Evolutionary conservation across 768 basidiomycete genomes (phyloP).

Genomic region (Amanita brunnescens): DNA sequence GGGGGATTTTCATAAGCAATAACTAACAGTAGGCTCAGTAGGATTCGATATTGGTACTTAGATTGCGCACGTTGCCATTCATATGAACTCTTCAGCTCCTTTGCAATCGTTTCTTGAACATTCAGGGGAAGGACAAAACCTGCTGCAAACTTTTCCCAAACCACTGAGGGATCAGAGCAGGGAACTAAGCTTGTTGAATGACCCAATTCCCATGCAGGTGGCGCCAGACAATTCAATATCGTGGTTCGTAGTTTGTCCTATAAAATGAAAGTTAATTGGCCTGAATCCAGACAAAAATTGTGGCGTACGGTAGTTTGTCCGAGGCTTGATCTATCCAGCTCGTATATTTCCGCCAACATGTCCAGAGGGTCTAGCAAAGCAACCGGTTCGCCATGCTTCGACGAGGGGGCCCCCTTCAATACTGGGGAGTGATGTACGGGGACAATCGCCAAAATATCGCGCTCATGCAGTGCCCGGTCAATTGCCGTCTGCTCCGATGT

Average conservation of each 20-base stretch:
- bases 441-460: conserved; percentile 39
- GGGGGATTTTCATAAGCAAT: conserved; percentile 32
- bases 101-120: conserved; percentile 25
- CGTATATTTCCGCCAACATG: conserved; percentile 39
- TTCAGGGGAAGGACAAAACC: conserved; percentile 24
- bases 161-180: conserved; percentile 24
- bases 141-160: conserved; percentile 37
- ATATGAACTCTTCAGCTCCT: conserved; percentile 35
- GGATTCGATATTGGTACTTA: background rate
- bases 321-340: conserved; percentile 10
- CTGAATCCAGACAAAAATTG: no score
- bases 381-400: conserved; percentile 31
- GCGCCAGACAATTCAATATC: conserved; percentile 24
- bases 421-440: conserved; percentile 40
- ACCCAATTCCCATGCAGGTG: conserved; percentile 32
- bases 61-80: conserved; percentile 34
- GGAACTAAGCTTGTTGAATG: conserved; percentile 16
- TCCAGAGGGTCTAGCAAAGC: conserved; percentile 51
- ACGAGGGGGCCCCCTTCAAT: conserved; percentile 20
- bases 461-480: conserved; percentile 23
- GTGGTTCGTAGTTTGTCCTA: conserved; percentile 9
- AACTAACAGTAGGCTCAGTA: conserved; percentile 17
- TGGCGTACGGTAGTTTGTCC: conserved; percentile 9
- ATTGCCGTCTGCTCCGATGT: conserved; percentile 25
- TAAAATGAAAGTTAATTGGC: background rate